Evolutionary conservation across 1,139 yeast species (phyloP).

Genomic region (Suhomyces panamericanus): DNA sequence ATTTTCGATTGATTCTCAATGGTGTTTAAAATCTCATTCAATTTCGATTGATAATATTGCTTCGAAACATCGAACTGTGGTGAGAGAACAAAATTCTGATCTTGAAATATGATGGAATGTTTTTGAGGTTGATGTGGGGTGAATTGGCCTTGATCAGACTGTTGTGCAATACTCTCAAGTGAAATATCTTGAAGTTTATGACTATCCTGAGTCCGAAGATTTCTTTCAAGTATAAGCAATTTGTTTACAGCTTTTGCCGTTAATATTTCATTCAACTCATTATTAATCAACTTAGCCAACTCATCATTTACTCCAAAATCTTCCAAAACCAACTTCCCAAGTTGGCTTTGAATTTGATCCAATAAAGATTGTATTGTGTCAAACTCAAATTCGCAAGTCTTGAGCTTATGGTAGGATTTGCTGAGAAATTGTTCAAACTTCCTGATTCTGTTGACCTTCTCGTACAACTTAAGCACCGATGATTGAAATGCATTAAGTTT

Average conservation of each 20-base stretch:
- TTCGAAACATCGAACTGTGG: constrained; percentile 32
- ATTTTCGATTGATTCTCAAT: constrained; percentile 18
- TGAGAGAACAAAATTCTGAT: constrained; percentile 42
- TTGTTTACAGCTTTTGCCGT: constrained; percentile 21
- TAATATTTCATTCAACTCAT: constrained; percentile 37
- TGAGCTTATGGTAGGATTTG: constrained; percentile 21
- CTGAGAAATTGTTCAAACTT: constrained; percentile 23
- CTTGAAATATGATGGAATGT: constrained; percentile 44
- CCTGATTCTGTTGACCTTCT: constrained; percentile 35
- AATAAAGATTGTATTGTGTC: constrained; percentile 23
- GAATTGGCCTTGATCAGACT: too few relatives aligned
- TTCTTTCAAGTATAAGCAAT: background rate
- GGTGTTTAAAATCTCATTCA: constrained; percentile 10
- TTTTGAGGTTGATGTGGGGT: background rate
- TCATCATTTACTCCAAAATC: constrained; percentile 38
- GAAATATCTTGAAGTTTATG: background rate
- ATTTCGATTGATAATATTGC: constrained; percentile 6
- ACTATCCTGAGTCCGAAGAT: background rate
- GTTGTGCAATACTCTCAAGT: background rate
- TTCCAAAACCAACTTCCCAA: constrained; percentile 43
- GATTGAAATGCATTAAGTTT: constrained; percentile 43
- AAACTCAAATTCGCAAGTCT: constrained; percentile 28
- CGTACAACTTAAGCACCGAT: constrained; percentile 25
- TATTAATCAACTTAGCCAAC: constrained; percentile 45
- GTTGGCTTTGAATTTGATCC: constrained; percentile 37